Evolutionary conservation across 768 basidiomycete species (phyloP), one percentile per base, ranked within the genome.

Genomic region (Tubosaeta brunneosetosa): DNA sequence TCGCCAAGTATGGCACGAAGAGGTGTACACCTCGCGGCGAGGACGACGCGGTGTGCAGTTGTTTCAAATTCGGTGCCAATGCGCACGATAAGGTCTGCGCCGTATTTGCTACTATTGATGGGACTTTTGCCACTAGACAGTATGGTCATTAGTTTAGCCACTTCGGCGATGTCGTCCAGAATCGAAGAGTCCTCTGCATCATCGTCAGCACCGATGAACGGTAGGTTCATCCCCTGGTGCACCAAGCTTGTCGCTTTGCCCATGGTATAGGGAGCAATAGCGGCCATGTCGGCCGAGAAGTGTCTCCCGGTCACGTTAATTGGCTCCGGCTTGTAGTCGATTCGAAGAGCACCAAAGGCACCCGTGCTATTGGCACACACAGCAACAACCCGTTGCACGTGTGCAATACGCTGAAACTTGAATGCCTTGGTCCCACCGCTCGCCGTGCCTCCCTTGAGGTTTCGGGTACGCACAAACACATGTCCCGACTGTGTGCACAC

Each of bases 401-500:
- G 83, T 0, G 88, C 84, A 1, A 97, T 73, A 12, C 86, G 83
- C 53, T 85, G 82, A 65, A 93, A 95, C 71, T 86, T 93, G 74
- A 80, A 80, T 1, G 80, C 65, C 64, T 86, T 86, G 6, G 52
- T 56, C 38, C 55, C 68, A 42, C 40, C 57, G 25, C 61, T 61
- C 47, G 54, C 66, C 64, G 49, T 48, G 19, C 43, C 51, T 6
- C 50, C 57, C 57, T 63, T 70, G 49, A 55, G 55, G 52, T 72
- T 82, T 26, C 91, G 80, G 17, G 83, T 77, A 22, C 94, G 86
- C 22, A 94, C 78, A 63, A 88, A 97, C 32, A 95, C 94, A 61
- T 97, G 94, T 0, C 95, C 95, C 4, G 95, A 94, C 56, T 88
- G 84, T 2, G 95, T 98, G 71, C 91, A 97, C 43, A 98, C 79